Base-by-base conservation (phyloP, 2,329 filamentous ascomycete genomes). In the Hypoxylon sp. region DNA sequence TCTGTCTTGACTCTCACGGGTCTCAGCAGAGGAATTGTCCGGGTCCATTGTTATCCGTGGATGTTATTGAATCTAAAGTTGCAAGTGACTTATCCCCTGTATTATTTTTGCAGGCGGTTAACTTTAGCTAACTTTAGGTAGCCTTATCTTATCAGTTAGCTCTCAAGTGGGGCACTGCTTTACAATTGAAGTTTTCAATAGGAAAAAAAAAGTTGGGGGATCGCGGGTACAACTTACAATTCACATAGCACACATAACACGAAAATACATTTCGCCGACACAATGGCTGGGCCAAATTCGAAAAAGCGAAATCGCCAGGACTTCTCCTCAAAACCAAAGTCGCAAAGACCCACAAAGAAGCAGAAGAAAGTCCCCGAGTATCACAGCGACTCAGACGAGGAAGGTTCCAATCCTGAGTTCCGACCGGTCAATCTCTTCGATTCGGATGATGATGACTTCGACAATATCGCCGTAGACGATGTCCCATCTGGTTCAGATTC, bases 401-500 rank as follows among this genome's bases (percentile, higher is more conserved):
- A 80, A n/a, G 80, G 81, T 8, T 76, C 80, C 4, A 78, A 79
- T 31, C 75, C 83, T 53, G 80, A 81, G 57, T 87, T 87, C 75
- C 78, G 83, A 31, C 82, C 86, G 1, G 84, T 87, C 68, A 83
- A 87, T 70, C 80, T 88, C 14, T 80, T 87, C 54, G 86, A 88
- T 74, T 88, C 86, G 4, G 86, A 89, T 72, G 75, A 83, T n/a
- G 86, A 88, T 61, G 85, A 88, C 59, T 82, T 88, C 57, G 83
- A 87, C 73, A 85, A 87, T 71, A 83, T 83, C 46, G 76, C 78
- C 5, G 85, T 83, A 17, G 86, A 89, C 65, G 85, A 88, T 46
- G 80, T 83, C 46, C 74, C 77, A 6, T 78, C 73, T 2, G 72
- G 63, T 6, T 75, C 73, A 3, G 73, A 67, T 5, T 63, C 65